These are phyloP conservation scores for Myriosclerotinia duriaeana DNA, from an alignment of 2,329 filamentous ascomycete genomes.

Conservation along the genomic window DNA sequence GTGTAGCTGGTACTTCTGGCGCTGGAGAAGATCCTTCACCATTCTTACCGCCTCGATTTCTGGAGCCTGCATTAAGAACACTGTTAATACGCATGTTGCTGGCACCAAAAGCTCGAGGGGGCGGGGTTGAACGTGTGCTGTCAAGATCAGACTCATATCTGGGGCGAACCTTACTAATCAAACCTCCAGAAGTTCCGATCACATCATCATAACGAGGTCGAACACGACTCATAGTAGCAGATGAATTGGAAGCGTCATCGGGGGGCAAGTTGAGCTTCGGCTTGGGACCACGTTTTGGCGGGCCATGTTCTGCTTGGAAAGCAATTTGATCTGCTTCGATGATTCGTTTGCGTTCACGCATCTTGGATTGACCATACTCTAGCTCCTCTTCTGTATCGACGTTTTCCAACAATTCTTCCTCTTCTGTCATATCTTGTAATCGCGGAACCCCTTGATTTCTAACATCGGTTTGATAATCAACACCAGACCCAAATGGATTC, in stretches of 20 bases:
- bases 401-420: conserved; percentile 68
- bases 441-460: conserved; percentile 69
- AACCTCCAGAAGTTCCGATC: conserved; percentile 45
- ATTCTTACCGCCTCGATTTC: conserved; percentile 54
- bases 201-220: conserved; percentile 56
- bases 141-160: conserved; percentile 60
- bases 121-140: conserved; percentile 54
- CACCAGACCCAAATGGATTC: conserved; percentile 81
- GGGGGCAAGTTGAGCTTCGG: conserved; percentile 42
- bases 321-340: conserved; percentile 68
- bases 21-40: conserved; percentile 62
- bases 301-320: conserved; percentile 45
- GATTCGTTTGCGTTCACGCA: conserved; percentile 72
- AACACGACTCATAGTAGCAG: conserved; percentile 59
- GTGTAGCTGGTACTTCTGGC: conserved; percentile 47
- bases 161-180: conserved; percentile 62
- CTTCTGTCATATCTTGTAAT: conserved; percentile 63
- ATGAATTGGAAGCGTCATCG: conserved; percentile 42
- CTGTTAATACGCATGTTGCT: conserved; percentile 41
- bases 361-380: conserved; percentile 70
- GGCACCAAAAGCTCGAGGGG: conserved; percentile 43
- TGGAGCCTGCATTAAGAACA: conserved; percentile 33
- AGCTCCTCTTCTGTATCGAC: conserved; percentile 70
- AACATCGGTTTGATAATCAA: conserved; percentile 63
- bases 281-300: conserved; percentile 54